Percentiles rank a stretch among this genome's conserved stretches.
Conservation (phyloP, 495 filamentous ascomycete genomes). For the Penicillium paxilli region DNA sequence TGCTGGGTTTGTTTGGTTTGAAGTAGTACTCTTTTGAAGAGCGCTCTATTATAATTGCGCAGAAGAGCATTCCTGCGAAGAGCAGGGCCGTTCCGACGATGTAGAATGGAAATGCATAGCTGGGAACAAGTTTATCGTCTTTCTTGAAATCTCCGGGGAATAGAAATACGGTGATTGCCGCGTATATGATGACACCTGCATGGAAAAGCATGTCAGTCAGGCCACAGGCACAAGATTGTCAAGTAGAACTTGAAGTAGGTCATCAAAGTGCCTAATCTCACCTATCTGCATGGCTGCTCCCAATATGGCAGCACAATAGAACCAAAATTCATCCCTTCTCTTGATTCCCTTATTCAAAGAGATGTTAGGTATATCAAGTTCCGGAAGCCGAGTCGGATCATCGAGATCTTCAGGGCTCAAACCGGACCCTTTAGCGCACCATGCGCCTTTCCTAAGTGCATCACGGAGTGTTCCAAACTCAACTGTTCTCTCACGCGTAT, state of each 20-base stretch:
- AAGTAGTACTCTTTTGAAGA: slow-evolving; percentile 33
- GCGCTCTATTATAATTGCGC: slow-evolving; percentile 41
- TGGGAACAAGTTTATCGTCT: slow-evolving; percentile 25
- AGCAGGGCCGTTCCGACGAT: slow-evolving; percentile 35
- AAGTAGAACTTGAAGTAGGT: too few species aligned
- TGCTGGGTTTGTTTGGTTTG: slow-evolving; percentile 29
- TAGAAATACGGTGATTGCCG: slow-evolving; percentile 34
- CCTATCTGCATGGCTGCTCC: slow-evolving; percentile 34
- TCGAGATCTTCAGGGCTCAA: neutral
- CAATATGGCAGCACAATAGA: slow-evolving; percentile 31
- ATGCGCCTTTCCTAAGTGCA: slow-evolving; percentile 26
- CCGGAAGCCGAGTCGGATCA: slow-evolving; percentile 12
- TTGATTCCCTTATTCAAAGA: slow-evolving; percentile 50
- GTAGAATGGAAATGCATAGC: slow-evolving; percentile 43
- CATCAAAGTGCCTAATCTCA: too few species aligned
- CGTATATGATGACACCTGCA: slow-evolving; percentile 33
- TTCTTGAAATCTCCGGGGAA: slow-evolving; percentile 31
- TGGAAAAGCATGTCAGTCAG: neutral
- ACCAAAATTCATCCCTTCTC: slow-evolving; percentile 30
- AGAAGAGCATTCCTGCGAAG: slow-evolving; percentile 41
- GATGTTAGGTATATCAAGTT: slow-evolving; percentile 44
- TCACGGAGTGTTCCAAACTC: slow-evolving; percentile 32
- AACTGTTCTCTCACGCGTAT: slow-evolving; percentile 9
- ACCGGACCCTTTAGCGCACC: slow-evolving; percentile 10
- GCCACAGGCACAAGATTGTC: neutral